phyloP scores from a whole-genome alignment of 2,329 filamentous ascomycete genomes.

The Ophiostoma australiae region DNA sequence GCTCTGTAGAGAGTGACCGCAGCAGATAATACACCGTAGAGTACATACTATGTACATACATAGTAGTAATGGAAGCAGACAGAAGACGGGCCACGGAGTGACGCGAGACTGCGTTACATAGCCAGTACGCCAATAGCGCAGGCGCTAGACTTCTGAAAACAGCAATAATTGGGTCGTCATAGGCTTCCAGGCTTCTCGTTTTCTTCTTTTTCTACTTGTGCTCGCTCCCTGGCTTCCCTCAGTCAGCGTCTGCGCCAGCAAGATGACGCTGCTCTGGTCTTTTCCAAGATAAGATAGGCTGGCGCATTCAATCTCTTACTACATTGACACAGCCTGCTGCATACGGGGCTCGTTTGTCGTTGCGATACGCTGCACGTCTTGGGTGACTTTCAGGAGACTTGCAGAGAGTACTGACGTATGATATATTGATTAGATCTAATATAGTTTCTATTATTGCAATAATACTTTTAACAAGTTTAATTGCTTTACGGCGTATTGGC shows the following conservation, averaged over 20 bases:
- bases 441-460: not conserved
- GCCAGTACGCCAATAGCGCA: slow-evolving; percentile 11
- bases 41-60: not conserved
- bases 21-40: not conserved
- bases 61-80: not conserved
- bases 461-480: not conserved
- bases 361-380: not conserved
- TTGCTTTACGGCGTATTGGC: not conserved
- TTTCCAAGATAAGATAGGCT: not conserved
- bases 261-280: not conserved
- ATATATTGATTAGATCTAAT: not conserved
- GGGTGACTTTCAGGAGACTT: not conserved
- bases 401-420: not conserved
- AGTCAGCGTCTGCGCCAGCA: not conserved
- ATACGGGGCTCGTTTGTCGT: not conserved
- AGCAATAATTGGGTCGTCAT: slow-evolving; percentile 10
- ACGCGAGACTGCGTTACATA: not conserved
- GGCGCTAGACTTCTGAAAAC: slow-evolving; percentile 11
- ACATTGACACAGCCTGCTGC: not conserved
- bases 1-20: not conserved
- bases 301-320: not conserved
- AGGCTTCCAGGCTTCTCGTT: not conserved
- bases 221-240: not conserved
- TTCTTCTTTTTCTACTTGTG: not conserved
- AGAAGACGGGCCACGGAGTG: slow-evolving; percentile 1